Evolutionary conservation across 345 rosid species (phyloP), one percentile per base, ranked within the genome.

Genomic region (Citrus maxima): DNA sequence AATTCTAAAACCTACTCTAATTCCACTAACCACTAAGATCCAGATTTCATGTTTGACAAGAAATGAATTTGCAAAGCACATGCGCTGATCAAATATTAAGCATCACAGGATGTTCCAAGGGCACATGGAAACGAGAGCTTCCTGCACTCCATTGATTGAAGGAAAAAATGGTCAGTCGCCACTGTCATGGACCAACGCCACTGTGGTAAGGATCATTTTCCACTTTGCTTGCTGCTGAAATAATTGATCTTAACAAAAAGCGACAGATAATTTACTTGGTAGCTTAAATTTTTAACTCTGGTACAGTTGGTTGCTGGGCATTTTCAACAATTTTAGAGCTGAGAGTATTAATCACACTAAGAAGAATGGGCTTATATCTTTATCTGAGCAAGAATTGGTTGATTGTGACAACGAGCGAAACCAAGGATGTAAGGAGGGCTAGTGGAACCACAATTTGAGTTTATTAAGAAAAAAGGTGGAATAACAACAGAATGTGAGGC

Each of bases 121-220:
- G 80, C 54, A 30, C 58, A 74, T 0, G 90, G 86, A 13, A 82
- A 80, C 9, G 84, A 85, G 4, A 3, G 28, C 0, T 83, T 89
- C 32, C 94, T 91, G 0, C 51, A 87, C 0, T 82, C 94, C 0
- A 85, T 93, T 74, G 95, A 95, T 83, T 92, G 98, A 97, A 86
- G 98, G 80, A 77, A 83, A 77, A 90, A 87, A 58, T 98, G 98
- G 7, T 95, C 94, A 4, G 95, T 95, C 73, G 86, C 92, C 34
- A 60, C 74, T 24, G 90, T 93, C 21, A 95, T 92, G 87, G 87
- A 92, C 79, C 98, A 95, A 86, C 92, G 97, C 82, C 89, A 85
- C 74, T 95, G 98, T 70, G 95, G 98, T 93, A 80, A 75, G 80
- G 13, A 16, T 60, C 10, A 14, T 55, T 38, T 63, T 75, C 54